These are phyloP conservation scores for Golubevia sp. DNA, from an alignment of 1,284 basidiomycete species.

Conservation along the genomic window DNA sequence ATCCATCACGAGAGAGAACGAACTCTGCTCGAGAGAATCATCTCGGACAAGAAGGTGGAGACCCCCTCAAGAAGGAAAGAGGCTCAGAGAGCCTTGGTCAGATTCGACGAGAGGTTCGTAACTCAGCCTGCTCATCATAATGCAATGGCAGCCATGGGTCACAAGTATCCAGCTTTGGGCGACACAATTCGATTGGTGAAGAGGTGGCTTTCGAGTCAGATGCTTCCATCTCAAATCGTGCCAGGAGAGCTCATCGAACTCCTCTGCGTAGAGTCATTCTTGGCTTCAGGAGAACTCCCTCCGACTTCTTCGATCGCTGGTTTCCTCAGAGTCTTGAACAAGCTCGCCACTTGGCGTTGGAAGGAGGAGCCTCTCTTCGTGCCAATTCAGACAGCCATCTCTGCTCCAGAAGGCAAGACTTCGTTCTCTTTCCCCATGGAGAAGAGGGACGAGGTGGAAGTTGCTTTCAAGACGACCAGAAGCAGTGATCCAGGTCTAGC, in stretches of 20 bases:
- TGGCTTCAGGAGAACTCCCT: slow-evolving; percentile 57
- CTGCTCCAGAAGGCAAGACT: slow-evolving; percentile 30
- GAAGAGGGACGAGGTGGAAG: slow-evolving; percentile 70
- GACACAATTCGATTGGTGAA: slow-evolving; percentile 85
- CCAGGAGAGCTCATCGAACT: slow-evolving; percentile 82
- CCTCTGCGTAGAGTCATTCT: slow-evolving; percentile 71
- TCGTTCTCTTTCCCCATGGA: slow-evolving; percentile 62
- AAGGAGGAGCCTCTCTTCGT: slow-evolving; percentile 65
- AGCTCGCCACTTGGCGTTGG: slow-evolving; percentile 82
- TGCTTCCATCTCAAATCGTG: slow-evolving; percentile 75
- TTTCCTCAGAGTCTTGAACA: slow-evolving; percentile 76
- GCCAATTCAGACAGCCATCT: slow-evolving; percentile 35
- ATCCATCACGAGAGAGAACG: slow-evolving; percentile 89
- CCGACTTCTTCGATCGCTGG: slow-evolving; percentile 69
- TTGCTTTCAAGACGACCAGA: slow-evolving; percentile 62
- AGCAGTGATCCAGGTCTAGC: slow-evolving; percentile 63
- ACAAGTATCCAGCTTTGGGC: slow-evolving; percentile 78
- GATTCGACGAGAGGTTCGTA: slow-evolving; percentile 75
- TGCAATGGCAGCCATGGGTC: slow-evolving; percentile 77
- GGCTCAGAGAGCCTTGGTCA: slow-evolving; percentile 71
- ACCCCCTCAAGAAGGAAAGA: slow-evolving; percentile 63
- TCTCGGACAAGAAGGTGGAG: slow-evolving; percentile 62
- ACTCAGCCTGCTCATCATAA: slow-evolving; percentile 83
- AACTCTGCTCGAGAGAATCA: slow-evolving; percentile 75
- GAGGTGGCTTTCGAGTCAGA: slow-evolving; percentile 88